A percentile compares a stretch with the other conserved stretches of the same genome.
These are phyloP conservation scores for Blastobotrys ciferrii DNA, from an alignment of 1,139 yeast species.

Conservation along the genomic window DNA sequence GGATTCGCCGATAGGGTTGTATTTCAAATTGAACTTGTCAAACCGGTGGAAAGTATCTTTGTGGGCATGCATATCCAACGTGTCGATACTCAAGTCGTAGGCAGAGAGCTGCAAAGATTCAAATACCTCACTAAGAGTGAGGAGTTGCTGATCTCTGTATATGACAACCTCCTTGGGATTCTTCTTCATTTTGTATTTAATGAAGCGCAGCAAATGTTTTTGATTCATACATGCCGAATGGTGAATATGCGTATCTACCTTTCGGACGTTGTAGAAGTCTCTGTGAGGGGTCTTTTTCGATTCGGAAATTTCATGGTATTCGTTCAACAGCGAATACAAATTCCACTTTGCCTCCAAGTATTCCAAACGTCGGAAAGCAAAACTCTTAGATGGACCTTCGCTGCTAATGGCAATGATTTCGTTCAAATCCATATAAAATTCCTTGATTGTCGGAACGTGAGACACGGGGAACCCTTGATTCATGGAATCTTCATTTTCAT, in stretches of 20 bases:
- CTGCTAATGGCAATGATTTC: constrained; percentile 68
- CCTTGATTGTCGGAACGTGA: constrained; percentile 72
- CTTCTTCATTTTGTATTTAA: constrained; percentile 83
- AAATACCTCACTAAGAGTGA: constrained; percentile 84
- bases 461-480: constrained; percentile 43
- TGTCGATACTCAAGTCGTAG: constrained; percentile 91
- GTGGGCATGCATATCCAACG: constrained; percentile 99
- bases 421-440: constrained; percentile 80
- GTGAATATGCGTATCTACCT: constrained; percentile 98
- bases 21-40: constrained; percentile 94
- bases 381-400: constrained; percentile 97
- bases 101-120: constrained; percentile 87
- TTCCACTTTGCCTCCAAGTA: constrained; percentile 97
- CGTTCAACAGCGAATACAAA: constrained; percentile 79
- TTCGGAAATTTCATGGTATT: constrained; percentile 87
- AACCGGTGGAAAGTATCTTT: constrained; percentile 96
- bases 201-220: constrained; percentile 89
- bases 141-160: constrained; percentile 86
- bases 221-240: constrained; percentile 99
- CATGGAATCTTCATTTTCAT: constrained; percentile 39
- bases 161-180: constrained; percentile 87
- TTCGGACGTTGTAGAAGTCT: constrained; percentile 96
- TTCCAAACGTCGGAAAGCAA: constrained; percentile 90
- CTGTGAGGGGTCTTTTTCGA: constrained; percentile 86
- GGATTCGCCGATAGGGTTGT: constrained; percentile 97